Conservation (phyloP, 768 basidiomycete genomes). For the Lentinus tigrinus region DNA sequence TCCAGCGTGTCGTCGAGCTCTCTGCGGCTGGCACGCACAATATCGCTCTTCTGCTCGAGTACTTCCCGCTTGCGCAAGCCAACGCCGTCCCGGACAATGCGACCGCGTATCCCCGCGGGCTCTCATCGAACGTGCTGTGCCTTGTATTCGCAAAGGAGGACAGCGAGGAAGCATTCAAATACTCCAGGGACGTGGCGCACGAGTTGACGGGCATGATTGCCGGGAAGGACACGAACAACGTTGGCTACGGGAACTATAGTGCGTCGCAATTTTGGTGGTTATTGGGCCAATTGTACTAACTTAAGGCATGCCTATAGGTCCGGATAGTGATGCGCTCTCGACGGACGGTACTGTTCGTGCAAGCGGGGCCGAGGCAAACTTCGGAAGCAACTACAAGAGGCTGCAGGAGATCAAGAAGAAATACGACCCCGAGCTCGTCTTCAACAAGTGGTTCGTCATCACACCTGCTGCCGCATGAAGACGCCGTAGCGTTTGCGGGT, state of each 20-base stretch:
- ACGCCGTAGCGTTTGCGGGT: no score
- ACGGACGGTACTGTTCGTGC: conserved; percentile 8
- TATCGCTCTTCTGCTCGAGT: conserved; percentile 39
- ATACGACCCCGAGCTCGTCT: conserved; percentile 35
- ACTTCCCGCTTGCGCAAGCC: conserved; percentile 39
- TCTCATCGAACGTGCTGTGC: conserved; percentile 34
- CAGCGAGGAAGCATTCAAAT: conserved; percentile 28
- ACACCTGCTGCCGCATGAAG: conserved; percentile 17
- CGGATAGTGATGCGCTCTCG: conserved; percentile 17
- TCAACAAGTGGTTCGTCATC: conserved; percentile 36
- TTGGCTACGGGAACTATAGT: conserved; percentile 51
- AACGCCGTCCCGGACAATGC: conserved; percentile 26
- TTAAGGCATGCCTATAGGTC: background rate
- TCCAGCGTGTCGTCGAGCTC: conserved; percentile 30
- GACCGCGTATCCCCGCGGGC: conserved; percentile 43
- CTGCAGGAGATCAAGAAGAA: conserved; percentile 37
- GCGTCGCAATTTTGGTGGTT: background rate
- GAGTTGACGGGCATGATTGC: background rate
- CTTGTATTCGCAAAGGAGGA: conserved; percentile 36
- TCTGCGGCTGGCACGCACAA: conserved; percentile 28
- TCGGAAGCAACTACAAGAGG: conserved; percentile 36
- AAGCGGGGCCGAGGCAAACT: conserved; percentile 27
- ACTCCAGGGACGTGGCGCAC: conserved; percentile 26
- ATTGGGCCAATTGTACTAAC: background rate
- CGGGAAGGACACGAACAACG: conserved; percentile 11